Conservation (phyloP, 495 filamentous ascomycete species). For the Usnea hakonensis region DNA sequence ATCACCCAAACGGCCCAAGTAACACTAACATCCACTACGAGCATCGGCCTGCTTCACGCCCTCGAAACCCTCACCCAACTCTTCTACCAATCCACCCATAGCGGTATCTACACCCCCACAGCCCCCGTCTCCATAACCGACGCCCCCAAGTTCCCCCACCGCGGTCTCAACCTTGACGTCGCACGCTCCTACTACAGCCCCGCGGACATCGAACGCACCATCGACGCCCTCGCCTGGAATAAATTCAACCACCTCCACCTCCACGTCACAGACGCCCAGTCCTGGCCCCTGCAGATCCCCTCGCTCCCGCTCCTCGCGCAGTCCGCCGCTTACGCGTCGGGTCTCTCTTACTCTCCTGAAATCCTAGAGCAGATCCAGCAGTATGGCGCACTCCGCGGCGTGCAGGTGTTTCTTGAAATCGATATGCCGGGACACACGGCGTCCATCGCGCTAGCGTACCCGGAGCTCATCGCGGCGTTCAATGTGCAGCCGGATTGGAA, state of each 20-base stretch:
- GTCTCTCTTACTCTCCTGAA: conserved; percentile 53
- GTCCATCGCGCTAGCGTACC: conserved; percentile 52
- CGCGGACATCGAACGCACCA: conserved; percentile 54
- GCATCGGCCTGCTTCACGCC: conserved; percentile 50
- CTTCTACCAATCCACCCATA: conserved; percentile 24
- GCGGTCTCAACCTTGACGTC: conserved; percentile 68
- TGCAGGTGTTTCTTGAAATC: conserved; percentile 69
- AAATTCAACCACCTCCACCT: conserved; percentile 75
- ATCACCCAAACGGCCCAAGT: conserved; percentile 33
- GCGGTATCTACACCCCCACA: conserved; percentile 16
- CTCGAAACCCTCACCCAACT: conserved; percentile 52
- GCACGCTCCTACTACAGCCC: conserved; percentile 58
- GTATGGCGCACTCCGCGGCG: conserved; percentile 58
- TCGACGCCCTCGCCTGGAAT: conserved; percentile 65
- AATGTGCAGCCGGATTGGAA: conserved; percentile 58
- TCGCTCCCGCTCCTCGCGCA: conserved; percentile 58
- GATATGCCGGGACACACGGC: conserved; percentile 78
- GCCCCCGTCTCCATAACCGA: conserved; percentile 23
- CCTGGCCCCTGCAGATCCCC: conserved; percentile 75
- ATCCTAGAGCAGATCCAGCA: conserved; percentile 57
- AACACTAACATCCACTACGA: conserved; percentile 41
- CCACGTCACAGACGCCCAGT: conserved; percentile 74
- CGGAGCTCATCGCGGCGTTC: conserved; percentile 66
- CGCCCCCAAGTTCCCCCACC: conserved; percentile 39
- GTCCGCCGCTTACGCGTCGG: conserved; percentile 58